Conservation (phyloP, 2,329 filamentous ascomycete genomes). For the Epicoccum nigrum region DNA sequence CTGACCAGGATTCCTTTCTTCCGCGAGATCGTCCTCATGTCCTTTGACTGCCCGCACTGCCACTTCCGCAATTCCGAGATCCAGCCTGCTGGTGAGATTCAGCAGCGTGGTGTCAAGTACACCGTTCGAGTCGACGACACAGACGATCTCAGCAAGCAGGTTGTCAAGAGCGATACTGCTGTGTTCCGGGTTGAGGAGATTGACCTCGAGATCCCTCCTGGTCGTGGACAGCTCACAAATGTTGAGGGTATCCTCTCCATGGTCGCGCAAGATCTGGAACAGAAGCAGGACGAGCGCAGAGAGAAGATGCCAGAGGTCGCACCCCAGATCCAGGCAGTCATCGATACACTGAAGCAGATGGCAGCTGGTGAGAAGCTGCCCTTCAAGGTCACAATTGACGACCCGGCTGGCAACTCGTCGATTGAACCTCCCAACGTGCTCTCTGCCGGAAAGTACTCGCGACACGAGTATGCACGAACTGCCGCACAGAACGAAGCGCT, state of each 20-base stretch:
- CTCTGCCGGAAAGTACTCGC: slow-evolving; percentile 86
- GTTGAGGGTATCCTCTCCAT: slow-evolving; percentile 84
- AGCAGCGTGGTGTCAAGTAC: slow-evolving; percentile 85
- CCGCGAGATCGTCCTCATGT: slow-evolving; percentile 96
- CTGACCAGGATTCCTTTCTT: slow-evolving; percentile 96
- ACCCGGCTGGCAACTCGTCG: slow-evolving; percentile 94
- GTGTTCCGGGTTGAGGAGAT: slow-evolving; percentile 87
- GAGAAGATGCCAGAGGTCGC: slow-evolving; percentile 77
- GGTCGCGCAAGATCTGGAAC: slow-evolving; percentile 79
- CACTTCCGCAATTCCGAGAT: slow-evolving; percentile 90
- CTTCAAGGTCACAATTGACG: slow-evolving; percentile 86
- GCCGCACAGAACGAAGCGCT: slow-evolving; percentile 85
- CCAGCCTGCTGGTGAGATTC: slow-evolving; percentile 88
- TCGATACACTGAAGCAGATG: slow-evolving; percentile 77
- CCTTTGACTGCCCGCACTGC: slow-evolving; percentile 91
- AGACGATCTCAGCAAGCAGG: slow-evolving; percentile 80
- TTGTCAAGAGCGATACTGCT: slow-evolving; percentile 91
- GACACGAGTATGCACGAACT: slow-evolving; percentile 82
- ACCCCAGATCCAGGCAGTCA: slow-evolving; percentile 76
- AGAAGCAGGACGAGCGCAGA: slow-evolving; percentile 83
- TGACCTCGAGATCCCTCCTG: slow-evolving; percentile 90
- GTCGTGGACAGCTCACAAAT: slow-evolving; percentile 90
- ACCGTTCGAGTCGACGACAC: slow-evolving; percentile 76
- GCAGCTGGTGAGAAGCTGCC: slow-evolving; percentile 78
- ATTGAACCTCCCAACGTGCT: slow-evolving; percentile 81